Base-by-base conservation (phyloP, 441 rosid genomes). In the Erysimum pusillum region DNA sequence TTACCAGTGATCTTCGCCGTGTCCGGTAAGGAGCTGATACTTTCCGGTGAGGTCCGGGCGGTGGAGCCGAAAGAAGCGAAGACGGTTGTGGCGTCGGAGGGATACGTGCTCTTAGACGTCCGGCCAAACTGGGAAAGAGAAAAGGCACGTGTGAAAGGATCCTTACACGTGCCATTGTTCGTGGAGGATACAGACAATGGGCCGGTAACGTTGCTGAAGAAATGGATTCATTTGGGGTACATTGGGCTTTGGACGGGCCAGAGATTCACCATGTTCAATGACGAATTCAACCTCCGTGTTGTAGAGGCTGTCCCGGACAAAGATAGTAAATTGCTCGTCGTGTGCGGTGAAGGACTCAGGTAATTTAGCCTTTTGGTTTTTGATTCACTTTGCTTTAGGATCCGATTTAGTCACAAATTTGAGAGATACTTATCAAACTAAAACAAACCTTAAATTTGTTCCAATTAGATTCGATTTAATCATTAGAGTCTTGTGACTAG, bases 341-440 rank as follows among this genome's bases (percentile, higher is more conserved):
- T 89, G 67, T 94, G 97, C 69, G 98, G 99, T 5, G 98, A 95
- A 85, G 98, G 98, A 51, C 91, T 95, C 28, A 87, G 97, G 98
- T 92, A 31, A 84, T 2, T 7, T 0, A 53, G 42, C 53, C 9
- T 63, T 77, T 56, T 54, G 28, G 53, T 70, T 61, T 59, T 18
- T 53, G 34, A 28, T 28, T 28, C 28, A 41, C 35, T 41, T 38
- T 9, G 73, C 49, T 57, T 57, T 0, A 57, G 20, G 22, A 25
- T 59, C 25, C 15, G 22, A 12, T 58, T 39, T 48, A 60, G 41
- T 54, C 2, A n/a, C 4, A 44, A 20, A 8, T 54, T 41, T 63
- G 38, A 20, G 9, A 53, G 20, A n/a, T n/a, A 10, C 35, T 39
- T 7, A n/a, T 15, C 4, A 69, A 44, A 54, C 15, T 31, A 18